phyloP scores from a whole-genome alignment of 192 early-diverging fungal species.

The Entomortierella lignicola region DNA sequence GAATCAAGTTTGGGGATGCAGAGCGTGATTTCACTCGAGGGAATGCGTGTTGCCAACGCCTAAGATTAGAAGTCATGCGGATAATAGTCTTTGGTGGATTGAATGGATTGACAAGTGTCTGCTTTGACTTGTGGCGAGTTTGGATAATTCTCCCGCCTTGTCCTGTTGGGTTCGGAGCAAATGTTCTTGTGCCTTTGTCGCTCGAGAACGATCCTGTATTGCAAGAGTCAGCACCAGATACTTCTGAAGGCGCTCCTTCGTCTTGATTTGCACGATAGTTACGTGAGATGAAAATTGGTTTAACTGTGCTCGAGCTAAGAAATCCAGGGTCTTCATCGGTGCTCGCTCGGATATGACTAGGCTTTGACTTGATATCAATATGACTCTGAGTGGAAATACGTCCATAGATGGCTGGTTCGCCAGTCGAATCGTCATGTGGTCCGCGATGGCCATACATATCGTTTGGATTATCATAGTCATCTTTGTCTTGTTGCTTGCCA shows the following conservation, averaged over 20 bases:
- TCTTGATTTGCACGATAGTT: conserved; percentile 28
- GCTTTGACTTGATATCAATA: conserved; percentile 37
- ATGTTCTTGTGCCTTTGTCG: conserved; percentile 41
- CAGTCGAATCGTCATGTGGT: conserved; percentile 14
- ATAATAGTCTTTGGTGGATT: conserved; percentile 70
- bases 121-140: conserved; percentile 38
- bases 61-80: conserved; percentile 71
- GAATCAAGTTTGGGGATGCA: conserved; percentile 60
- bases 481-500: conserved; percentile 17
- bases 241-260: conserved; percentile 14
- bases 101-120: conserved; percentile 72
- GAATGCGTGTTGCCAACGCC: conserved; percentile 93
- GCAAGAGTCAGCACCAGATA: conserved; percentile 38
- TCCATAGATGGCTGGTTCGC: conserved; percentile 24
- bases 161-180: conserved; percentile 34
- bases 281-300: conserved; percentile 60
- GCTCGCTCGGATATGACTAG: conserved; percentile 25
- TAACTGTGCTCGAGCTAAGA: conserved; percentile 62
- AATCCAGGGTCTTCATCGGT: conserved; percentile 63
- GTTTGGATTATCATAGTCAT: conserved; percentile 21
- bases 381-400: conserved; percentile 18
- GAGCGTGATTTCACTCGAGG: conserved; percentile 44
- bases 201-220: conserved; percentile 48
- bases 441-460: conserved; percentile 12
- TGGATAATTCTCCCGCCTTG: conserved; percentile 39